Base-by-base conservation (phyloP, 2,329 filamentous ascomycete genomes). In the Ophiocordyceps robertsii region DNA sequence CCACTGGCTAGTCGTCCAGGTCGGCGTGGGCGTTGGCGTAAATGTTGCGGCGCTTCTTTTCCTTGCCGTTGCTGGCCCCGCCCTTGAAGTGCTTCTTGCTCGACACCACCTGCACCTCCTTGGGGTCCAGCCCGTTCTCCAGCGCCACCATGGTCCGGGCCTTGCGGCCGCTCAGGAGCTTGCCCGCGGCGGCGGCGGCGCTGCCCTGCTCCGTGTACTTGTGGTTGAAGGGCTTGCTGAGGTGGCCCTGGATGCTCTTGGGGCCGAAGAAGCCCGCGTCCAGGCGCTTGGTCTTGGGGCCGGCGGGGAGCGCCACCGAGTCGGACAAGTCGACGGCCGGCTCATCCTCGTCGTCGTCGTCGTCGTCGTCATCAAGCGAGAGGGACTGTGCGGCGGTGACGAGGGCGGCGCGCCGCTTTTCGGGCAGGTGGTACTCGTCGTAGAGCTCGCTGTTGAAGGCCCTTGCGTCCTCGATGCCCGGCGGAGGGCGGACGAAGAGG, bases 1-100 rank as follows among this genome's bases (percentile, higher is more conserved):
- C 24, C 24, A 29, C 4, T 6, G 13, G 10, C 41, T 38, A 7
- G 29, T 37, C 7, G 33, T 16, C n/a, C 33, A 36, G 24, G 24
- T 27, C 6, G 24, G 24, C 3, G 24, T 9, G 3, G 24, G 24
- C 24, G 24, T 9, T 27, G 24, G 24, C 24, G 24, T 27, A 27
- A 9, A 16, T 17, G 14, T 14, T 36, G 16, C 44, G 38, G 12
- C 32, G 37, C 21, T 43, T 43, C 24, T 46, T 46, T 5, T 24
- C 29, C 57, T 76, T 82, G 46, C 58, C 61, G 37, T 70, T 73
- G 61, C 72, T 79, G 48, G 76, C 73, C 35, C 79, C 77, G n/a
- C 76, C 82, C 67, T 94, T 94, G 63, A 87, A 92, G 64, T 98
- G 92, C 69, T 95, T 96, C 77, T 98, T 98, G 44, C 80, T 75